phyloP scores from a whole-genome alignment of 805 yeast genomes.

The Yarrowia yakushimensis region DNA sequence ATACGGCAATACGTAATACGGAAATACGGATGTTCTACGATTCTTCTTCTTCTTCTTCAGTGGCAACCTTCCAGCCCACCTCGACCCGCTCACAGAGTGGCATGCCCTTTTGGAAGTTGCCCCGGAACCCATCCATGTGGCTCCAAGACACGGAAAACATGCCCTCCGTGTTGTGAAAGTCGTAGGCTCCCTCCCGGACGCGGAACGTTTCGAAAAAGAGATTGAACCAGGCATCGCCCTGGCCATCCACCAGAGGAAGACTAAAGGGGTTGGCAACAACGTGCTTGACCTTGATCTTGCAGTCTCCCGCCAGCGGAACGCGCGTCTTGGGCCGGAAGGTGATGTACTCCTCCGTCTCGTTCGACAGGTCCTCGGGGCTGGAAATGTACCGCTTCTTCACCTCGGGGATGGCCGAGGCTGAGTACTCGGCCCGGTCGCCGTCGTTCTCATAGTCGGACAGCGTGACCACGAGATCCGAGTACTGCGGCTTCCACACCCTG shows the following conservation, averaged over 20 bases:
- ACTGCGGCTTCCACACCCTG: conserved; percentile 17
- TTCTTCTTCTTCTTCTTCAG: too few relatives aligned
- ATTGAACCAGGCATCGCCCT: conserved; percentile 46
- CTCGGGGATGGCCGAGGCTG: conserved; percentile 5
- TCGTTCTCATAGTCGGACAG: conserved; percentile 17
- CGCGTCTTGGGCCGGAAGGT: not conserved
- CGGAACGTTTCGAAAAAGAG: conserved; percentile 42
- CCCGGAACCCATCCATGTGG: conserved; percentile 65
- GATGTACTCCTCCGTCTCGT: not conserved
- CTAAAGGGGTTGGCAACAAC: conserved; percentile 5
- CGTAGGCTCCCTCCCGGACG: conserved; percentile 26
- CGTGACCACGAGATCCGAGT: not conserved
- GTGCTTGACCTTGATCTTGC: conserved; percentile 17
- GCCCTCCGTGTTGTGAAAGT: conserved; percentile 26
- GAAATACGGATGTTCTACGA: not conserved
- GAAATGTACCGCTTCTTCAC: conserved; percentile 8
- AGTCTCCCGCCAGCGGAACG: not conserved
- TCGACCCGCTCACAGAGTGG: conserved; percentile 51
- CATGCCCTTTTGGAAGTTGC: conserved; percentile 53
- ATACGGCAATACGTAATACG: too few relatives aligned
- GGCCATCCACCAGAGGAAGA: conserved; percentile 29
- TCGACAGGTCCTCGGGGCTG: not conserved
- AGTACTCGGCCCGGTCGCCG: conserved; percentile 3
- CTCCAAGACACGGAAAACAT: conserved; percentile 42
- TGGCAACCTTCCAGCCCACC: conserved; percentile 40